phyloP scores from a whole-genome alignment of 805 yeast genomes.

The Lachancea fermentati region DNA sequence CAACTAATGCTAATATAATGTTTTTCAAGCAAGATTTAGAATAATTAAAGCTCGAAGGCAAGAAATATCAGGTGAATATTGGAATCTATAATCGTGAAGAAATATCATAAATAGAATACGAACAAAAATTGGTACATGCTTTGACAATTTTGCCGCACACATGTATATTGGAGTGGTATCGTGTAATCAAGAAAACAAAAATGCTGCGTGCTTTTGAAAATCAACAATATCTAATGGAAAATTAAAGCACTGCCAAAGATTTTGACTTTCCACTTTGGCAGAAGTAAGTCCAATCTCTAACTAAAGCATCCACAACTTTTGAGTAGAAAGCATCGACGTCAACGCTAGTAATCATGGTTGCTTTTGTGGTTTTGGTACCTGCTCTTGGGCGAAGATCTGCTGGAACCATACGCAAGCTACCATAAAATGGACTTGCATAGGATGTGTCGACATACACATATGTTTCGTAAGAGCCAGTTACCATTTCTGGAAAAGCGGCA shows the following conservation, averaged over 20 bases:
- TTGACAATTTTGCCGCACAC: too few species aligned
- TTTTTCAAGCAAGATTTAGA: too few species aligned
- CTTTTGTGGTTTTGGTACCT: conserved; percentile 34
- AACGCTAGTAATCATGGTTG: conserved; percentile 32
- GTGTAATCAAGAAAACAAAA: too few species aligned
- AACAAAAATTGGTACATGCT: too few species aligned
- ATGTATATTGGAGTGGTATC: too few species aligned
- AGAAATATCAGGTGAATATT: too few species aligned
- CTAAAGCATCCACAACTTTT: conserved; percentile 30
- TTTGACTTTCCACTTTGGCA: conserved; percentile 19
- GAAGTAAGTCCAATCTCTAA: conserved; percentile 36
- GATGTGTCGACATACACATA: conserved; percentile 37
- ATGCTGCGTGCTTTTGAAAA: too few species aligned
- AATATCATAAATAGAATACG: too few species aligned
- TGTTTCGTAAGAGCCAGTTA: conserved; percentile 29
- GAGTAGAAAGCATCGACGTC: conserved; percentile 32
- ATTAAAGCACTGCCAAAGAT: neutral
- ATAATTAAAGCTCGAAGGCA: too few species aligned
- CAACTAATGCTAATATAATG: too few species aligned
- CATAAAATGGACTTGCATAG: conserved; percentile 39
- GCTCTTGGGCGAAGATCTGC: conserved; percentile 34
- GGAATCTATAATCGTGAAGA: too few species aligned
- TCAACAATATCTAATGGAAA: too few species aligned
- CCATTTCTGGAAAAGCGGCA: conserved; percentile 35
- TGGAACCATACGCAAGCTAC: conserved; percentile 36